Evolutionary conservation across 257 asterid species (phyloP), one percentile per base, ranked within the genome.

Genomic region (Ilex aquifolium): DNA sequence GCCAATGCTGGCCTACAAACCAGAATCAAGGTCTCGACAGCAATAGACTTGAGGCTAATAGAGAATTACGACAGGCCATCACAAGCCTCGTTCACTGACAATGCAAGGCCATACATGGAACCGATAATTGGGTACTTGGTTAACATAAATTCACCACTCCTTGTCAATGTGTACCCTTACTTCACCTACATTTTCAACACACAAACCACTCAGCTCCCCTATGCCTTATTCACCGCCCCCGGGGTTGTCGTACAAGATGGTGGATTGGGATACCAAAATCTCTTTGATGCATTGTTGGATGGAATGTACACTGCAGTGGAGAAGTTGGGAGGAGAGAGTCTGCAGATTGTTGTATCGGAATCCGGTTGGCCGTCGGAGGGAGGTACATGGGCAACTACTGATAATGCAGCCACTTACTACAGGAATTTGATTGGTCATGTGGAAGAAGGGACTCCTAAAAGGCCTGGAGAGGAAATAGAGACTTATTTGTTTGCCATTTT

Each of bases 401-500:
- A 69, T 2, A 74, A 64, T 51, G 73, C 74, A 0, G 31, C 3
- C 7, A 63, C 31, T 57, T 80, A 60, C 31, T 57, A 53, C 27
- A 51, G 10, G 44, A 64, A 10, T 21, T 21, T 21, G 27, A 21
- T 21, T 21, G 27, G 27, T 21, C 27, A 21, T 21, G 27, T 21
- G 27, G 74, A 69, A 10, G 13, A 16, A 9, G 68, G 74, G 60
- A 82, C 87, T 6, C 88, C 84, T 0, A 80, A 56, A 21, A 72
- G 56, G 70, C 73, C 68, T 6, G 79, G 67, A 36, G 62, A 10
- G 30, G 61, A 32, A 7, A 64, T 80, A 2, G 83, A 82, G 56
- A 82, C 89, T 10, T 80, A 82, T 71, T 30, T 85, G 53, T 82
- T 85, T 49, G 85, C 82, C 3, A 72, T 85, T 82, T 85, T 80